Percentiles rank a stretch among this genome's conserved stretches.
phyloP scores from a whole-genome alignment of 2,329 filamentous ascomycete species.

The Verticillium albo-atrum region DNA sequence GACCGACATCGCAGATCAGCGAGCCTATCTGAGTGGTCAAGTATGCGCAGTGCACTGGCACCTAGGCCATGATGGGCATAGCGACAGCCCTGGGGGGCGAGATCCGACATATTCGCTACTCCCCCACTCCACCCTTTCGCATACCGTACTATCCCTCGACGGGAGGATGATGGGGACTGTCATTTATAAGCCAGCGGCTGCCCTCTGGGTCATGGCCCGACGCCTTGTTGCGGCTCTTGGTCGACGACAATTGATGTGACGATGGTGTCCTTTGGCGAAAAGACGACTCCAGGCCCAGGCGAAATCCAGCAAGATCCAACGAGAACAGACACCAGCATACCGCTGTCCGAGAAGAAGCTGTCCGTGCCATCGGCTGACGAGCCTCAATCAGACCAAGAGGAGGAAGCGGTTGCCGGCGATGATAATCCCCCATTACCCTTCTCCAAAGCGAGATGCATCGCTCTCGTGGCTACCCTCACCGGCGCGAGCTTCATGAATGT shows the following conservation, averaged over 20 bases:
- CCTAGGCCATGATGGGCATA: not conserved
- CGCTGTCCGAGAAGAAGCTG: not conserved
- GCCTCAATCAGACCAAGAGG: not conserved
- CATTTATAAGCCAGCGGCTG: not conserved
- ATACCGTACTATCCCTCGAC: not conserved
- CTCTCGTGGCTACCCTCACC: conserved; percentile 48
- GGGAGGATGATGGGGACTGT: not conserved
- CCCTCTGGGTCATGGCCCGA: not conserved
- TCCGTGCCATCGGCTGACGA: not conserved
- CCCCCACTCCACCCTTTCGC: not conserved
- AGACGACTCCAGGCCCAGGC: not conserved
- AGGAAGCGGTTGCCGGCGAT: not conserved
- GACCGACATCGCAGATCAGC: not conserved
- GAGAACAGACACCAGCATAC: not conserved
- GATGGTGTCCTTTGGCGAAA: not conserved
- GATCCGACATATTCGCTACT: not conserved
- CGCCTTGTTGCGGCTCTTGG: not conserved
- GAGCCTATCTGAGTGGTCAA: not conserved
- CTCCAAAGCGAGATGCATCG: conserved; percentile 48
- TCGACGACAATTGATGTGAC: not conserved
- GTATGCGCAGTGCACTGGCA: not conserved
- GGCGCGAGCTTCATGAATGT: conserved; percentile 55
- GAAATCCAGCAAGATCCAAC: not conserved
- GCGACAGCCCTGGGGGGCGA: not conserved
- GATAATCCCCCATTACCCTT: conserved; percentile 19